Percentiles rank a stretch among this genome's conserved stretches.
These are phyloP conservation scores for Metschnikowia borealis DNA, from an alignment of 805 yeast species.

Conservation along the genomic window DNA sequence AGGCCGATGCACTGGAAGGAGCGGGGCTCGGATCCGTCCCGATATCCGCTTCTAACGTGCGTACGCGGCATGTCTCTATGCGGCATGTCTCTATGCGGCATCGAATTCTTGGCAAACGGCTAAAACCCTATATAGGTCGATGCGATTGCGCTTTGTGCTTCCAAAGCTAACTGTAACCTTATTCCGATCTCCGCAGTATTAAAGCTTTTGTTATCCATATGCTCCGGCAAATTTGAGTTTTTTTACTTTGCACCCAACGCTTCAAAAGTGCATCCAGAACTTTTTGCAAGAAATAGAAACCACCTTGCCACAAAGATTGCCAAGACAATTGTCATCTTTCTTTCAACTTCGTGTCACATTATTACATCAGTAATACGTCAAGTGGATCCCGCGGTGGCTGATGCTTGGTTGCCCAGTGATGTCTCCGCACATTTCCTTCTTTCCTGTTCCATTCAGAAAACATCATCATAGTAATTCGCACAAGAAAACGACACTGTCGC, in stretches of 20 bases:
- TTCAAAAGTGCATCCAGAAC: neutral
- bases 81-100: neutral
- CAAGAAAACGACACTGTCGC: neutral
- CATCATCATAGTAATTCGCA: neutral
- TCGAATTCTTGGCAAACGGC: neutral
- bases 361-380: neutral
- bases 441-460: neutral
- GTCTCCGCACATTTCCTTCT: neutral
- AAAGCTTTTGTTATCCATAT: neutral
- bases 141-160: constrained; percentile 1
- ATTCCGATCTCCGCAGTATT: neutral
- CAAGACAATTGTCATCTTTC: neutral
- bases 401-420: constrained; percentile 2
- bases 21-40: neutral
- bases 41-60: neutral
- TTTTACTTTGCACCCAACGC: neutral
- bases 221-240: neutral
- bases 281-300: neutral
- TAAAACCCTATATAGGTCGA: neutral
- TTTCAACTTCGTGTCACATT: neutral
- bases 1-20: neutral
- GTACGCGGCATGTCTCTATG: neutral
- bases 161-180: neutral
- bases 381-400: neutral
- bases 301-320: neutral